A percentile compares a stretch with the other conserved stretches of the same genome.
phyloP scores from a whole-genome alignment of 1,284 basidiomycete species.

The Apiotrichum porosum region DNA sequence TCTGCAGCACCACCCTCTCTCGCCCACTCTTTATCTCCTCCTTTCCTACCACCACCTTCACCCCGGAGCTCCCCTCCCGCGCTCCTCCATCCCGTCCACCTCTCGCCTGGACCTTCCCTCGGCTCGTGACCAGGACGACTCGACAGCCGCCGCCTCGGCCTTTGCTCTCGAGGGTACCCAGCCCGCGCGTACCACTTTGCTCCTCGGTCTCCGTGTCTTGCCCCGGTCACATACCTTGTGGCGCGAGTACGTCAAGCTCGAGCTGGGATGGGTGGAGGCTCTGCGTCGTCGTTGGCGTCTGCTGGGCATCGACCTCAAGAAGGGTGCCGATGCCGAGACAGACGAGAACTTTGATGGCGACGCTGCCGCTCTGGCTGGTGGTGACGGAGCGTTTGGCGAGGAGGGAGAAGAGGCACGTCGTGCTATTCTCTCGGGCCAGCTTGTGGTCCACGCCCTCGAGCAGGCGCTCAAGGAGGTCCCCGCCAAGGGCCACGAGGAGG shows the following conservation, averaged over 20 bases:
- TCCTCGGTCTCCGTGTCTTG: conserved; percentile 77
- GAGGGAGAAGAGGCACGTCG: conserved; percentile 46
- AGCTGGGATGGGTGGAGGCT: conserved; percentile 80
- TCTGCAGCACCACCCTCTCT: conserved; percentile 76
- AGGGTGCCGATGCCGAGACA: too few relatives aligned
- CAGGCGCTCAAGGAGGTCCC: conserved; percentile 35
- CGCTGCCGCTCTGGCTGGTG: conserved; percentile 29
- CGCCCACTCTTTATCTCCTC: conserved; percentile 74
- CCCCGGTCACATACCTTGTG: conserved; percentile 67
- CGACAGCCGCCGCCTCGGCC: conserved; percentile 11
- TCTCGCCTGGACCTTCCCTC: conserved; percentile 33
- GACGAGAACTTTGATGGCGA: conserved; percentile 13
- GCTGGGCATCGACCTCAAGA: conserved; percentile 41
- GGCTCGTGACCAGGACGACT: conserved; percentile 3
- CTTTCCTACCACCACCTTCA: conserved; percentile 81
- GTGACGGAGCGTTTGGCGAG: conserved; percentile 45
- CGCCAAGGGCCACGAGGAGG: neutral
- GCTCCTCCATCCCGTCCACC: conserved; percentile 30
- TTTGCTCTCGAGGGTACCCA: conserved; percentile 47
- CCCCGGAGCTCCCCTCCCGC: conserved; percentile 62
- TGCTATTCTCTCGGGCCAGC: conserved; percentile 45
- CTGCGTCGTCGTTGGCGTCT: conserved; percentile 75
- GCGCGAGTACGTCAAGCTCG: conserved; percentile 86
- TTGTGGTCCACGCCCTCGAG: conserved; percentile 43
- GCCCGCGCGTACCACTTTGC: conserved; percentile 74